phyloP scores from a whole-genome alignment of 495 filamentous ascomycete genomes.

The Umbilicaria muhlenbergii region DNA sequence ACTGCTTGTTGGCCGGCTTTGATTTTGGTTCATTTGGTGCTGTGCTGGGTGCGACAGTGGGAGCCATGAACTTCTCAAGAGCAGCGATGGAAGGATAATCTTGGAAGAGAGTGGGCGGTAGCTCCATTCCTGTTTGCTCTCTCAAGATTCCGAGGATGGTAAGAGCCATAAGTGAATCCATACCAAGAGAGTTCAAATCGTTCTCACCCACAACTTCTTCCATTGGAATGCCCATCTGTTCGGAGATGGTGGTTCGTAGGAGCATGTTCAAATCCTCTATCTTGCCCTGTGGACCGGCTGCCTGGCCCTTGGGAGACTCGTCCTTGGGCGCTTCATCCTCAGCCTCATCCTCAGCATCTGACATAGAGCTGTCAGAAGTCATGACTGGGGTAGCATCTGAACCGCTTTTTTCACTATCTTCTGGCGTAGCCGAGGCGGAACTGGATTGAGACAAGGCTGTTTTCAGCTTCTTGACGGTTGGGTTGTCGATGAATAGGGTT shows the following conservation, averaged over 20 bases:
- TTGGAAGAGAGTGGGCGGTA: slow-evolving; percentile 19
- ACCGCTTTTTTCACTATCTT: too few relatives aligned
- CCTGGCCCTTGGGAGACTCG: too few relatives aligned
- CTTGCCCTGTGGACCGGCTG: too few relatives aligned
- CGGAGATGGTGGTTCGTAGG: slow-evolving; percentile 34
- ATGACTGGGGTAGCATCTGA: too few relatives aligned
- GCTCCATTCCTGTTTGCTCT: slow-evolving; percentile 36
- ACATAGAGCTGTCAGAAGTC: too few relatives aligned
- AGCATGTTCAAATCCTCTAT: slow-evolving; percentile 1
- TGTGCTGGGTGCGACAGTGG: slow-evolving; percentile 13
- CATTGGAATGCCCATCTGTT: slow-evolving; percentile 50
- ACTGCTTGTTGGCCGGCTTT: not conserved
- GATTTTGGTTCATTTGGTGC: not conserved
- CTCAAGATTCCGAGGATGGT: slow-evolving; percentile 31
- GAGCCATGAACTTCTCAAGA: slow-evolving; percentile 25
- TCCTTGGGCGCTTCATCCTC: too few relatives aligned
- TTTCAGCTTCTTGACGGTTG: slow-evolving; percentile 29
- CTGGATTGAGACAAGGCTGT: not conserved
- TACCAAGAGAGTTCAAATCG: slow-evolving; percentile 29
- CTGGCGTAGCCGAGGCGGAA: too few relatives aligned
- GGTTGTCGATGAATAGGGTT: slow-evolving; percentile 26
- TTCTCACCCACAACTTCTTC: slow-evolving; percentile 37
- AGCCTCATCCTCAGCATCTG: too few relatives aligned
- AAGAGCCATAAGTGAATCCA: slow-evolving; percentile 36
- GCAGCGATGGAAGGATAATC: slow-evolving; percentile 29